Base-by-base conservation (phyloP, 129 eudicot species). In the Flaveria linearis region DNA sequence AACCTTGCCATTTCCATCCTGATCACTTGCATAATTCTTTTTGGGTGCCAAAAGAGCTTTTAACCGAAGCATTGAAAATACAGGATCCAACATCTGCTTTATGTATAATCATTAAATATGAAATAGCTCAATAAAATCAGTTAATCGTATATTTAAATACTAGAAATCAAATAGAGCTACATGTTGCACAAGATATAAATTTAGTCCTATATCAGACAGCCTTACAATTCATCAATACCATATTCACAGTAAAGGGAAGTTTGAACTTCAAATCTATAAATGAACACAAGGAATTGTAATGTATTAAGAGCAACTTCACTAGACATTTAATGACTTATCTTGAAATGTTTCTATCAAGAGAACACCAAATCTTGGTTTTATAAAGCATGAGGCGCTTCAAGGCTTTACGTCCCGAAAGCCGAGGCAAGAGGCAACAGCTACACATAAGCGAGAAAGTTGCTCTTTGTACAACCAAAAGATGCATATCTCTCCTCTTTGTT, bases 51-150 rank as follows among this genome's bases (percentile, higher is more conserved):
- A 28, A 42, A 73, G 66, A 61, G 74, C 33, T 69, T 81, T 82
- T 68, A 91, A 51, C 14, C 85, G 88, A 52, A 76, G 67, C 57
- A 91, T 50, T 5, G 76, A 25, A 70, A 84, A 28, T 46, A 86
- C 88, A 50, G 96, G 93, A 60, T 81, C 83, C 46, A 82, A 11
- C 70, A 88, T 76, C 93, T 91, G 84, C 77, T 80, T 26, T 69
- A 33, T 7, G 53, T n/a, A 43, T 20, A 70, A 46, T 50, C 45
- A 75, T 65, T 36, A 41, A 62, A 56, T 56, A 56, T 20, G 60
- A 18, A 18, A 49, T n/a, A 45, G 11, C 67, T 61, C 8, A 12
- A 47, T 58, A 58, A 46, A 78, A 22, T 23, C 20, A 58, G 17
- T 42, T 28, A 62, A 55, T 47, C 8, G 15, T 18, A 51, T 69